Conservation (phyloP, 2,329 filamentous ascomycete genomes). For the Alternaria viburni region DNA sequence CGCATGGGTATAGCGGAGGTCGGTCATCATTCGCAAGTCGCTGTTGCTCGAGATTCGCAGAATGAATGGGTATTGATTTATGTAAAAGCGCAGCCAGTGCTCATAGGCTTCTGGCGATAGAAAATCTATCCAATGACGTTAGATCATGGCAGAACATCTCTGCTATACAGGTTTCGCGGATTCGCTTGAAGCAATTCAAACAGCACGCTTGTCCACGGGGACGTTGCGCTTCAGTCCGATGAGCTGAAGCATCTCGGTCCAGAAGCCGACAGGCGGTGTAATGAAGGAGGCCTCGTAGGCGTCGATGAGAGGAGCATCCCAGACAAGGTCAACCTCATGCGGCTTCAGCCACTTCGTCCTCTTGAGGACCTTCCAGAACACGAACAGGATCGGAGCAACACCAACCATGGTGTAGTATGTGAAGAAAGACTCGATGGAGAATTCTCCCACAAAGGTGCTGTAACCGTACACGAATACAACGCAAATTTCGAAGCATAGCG, state of each 20-base stretch:
- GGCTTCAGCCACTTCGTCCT: constrained; percentile 60
- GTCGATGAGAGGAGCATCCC: constrained; percentile 50
- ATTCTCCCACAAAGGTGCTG: constrained; percentile 56
- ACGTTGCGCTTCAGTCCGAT: constrained; percentile 42
- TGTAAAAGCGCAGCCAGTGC: constrained; percentile 10
- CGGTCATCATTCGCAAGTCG: constrained; percentile 10
- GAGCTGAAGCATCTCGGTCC: constrained; percentile 47
- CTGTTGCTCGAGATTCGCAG: background rate
- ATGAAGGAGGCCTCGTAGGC: constrained; percentile 52
- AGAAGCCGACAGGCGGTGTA: constrained; percentile 43
- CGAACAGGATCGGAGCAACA: constrained; percentile 60
- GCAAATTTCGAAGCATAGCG: constrained; percentile 56
- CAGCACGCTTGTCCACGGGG: constrained; percentile 36
- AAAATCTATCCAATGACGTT: constrained; percentile 20
- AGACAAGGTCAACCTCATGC: constrained; percentile 56
- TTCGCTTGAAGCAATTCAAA: constrained; percentile 14
- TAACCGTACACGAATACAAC: constrained; percentile 62
- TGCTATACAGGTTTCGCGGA: background rate
- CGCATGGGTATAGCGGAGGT: constrained; percentile 19
- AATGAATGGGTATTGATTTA: constrained; percentile 30
- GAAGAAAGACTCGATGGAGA: constrained; percentile 59
- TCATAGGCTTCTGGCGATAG: constrained; percentile 10
- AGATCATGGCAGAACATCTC: constrained; percentile 10
- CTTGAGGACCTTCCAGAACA: constrained; percentile 69
- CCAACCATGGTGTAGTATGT: constrained; percentile 61